A percentile compares a stretch with the other conserved stretches of the same genome.
Conservation (phyloP, 345 rosid species). For the Eucalyptus regnans region DNA sequence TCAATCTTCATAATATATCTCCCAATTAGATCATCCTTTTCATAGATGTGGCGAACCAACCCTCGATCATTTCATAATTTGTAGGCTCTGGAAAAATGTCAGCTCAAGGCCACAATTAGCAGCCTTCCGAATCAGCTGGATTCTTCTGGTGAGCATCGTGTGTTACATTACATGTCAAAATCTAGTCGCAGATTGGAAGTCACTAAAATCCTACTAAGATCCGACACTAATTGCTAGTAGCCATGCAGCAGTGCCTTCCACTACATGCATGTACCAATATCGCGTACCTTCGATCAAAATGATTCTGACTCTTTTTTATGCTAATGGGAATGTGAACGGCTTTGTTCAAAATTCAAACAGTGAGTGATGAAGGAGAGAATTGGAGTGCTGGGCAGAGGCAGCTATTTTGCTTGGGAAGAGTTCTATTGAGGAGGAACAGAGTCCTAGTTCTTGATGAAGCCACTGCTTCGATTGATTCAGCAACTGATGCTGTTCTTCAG, state of each 20-base stretch:
- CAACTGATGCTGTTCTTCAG: slow-evolving; percentile 61
- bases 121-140: slow-evolving; percentile 51
- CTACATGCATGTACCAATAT: not conserved
- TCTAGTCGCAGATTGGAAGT: not conserved
- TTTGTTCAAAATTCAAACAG: slow-evolving; percentile 6
- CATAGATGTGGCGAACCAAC: not conserved
- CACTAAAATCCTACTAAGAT: not conserved
- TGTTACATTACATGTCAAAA: not conserved
- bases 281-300: not conserved
- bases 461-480: slow-evolving; percentile 60
- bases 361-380: slow-evolving; percentile 74
- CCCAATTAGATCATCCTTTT: not conserved
- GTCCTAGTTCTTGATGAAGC: slow-evolving; percentile 57
- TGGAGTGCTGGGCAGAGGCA: slow-evolving; percentile 83
- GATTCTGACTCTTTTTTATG: not conserved
- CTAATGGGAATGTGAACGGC: not conserved
- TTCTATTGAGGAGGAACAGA: slow-evolving; percentile 41
- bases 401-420: slow-evolving; percentile 71
- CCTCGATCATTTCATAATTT: not conserved
- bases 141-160: slow-evolving; percentile 28
- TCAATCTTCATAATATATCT: not conserved
- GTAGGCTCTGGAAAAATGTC: slow-evolving; percentile 69
- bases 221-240: not conserved
- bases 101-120: slow-evolving; percentile 50
- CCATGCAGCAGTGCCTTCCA: not conserved